Evolutionary conservation across 2,329 filamentous ascomycete species (phyloP), one percentile per base, ranked within the genome.

Genomic region (Tolypocladium inflatum): DNA sequence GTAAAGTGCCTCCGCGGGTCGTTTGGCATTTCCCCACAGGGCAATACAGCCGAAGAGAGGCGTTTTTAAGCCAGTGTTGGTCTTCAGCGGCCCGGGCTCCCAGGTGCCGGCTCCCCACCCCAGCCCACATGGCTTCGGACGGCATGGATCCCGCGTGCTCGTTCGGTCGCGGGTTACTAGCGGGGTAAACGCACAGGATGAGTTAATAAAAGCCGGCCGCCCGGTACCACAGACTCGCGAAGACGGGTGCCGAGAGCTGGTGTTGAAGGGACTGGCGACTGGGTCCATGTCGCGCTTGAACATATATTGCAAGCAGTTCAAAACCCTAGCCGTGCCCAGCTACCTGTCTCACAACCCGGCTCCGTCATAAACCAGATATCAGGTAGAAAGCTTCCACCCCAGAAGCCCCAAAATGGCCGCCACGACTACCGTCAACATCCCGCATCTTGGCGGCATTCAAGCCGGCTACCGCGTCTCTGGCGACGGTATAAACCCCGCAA

Each of bases 401-500:
- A 19, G 17, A 50, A 10, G 23, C 17, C 30, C 15, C 26, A 62
- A 41, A 48, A 73, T 74, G 72, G 70, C 71, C 51, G 74, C 74
- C 38, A 72, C 67, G 38, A 72, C 70, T 6, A 79, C 76, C n/a
- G 62, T 80, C 61, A 62, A 68, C 50, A 76, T 80, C 56, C 75
- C 76, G 58, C 78, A 80, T 67, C 70, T 80, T 7, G 76, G 77
- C 45, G 76, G 76, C 61, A 79, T 77, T 67, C 67, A 67, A 55
- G 77, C 71, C 48, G 78, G 77, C 51, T 80, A 78, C 64, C 69
- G 75, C 52, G 66, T 78, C 39, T 72, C 73, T 33, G 70, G 71
- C 56, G 67, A 72, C 56, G 66, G 63, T 42, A 71, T 78, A 58
- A 80, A 86, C 69, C 65, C 76, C 5, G 66, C 70, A 56, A 82